A percentile compares a stretch with the other conserved stretches of the same genome.
Conservation (phyloP, 1,284 basidiomycete genomes). For the Anthracocystis panici-leucophaei region DNA sequence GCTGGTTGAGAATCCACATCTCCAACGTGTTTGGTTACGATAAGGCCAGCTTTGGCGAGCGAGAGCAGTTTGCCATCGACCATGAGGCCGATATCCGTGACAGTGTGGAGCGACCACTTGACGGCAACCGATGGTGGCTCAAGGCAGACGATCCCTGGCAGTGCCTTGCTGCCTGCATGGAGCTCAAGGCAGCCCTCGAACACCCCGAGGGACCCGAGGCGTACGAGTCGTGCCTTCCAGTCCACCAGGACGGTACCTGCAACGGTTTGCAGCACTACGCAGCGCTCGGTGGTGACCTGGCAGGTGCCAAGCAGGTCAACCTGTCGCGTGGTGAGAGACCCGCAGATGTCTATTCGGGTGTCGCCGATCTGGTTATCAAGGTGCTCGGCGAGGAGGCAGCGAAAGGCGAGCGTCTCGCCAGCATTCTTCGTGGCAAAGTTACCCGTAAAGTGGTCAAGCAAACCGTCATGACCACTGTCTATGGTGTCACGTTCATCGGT, state of each 20-base stretch:
- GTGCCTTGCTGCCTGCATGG: constrained; percentile 90
- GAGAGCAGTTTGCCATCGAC: constrained; percentile 82
- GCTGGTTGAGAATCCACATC: constrained; percentile 91
- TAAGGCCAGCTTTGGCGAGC: constrained; percentile 93
- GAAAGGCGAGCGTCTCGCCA: constrained; percentile 75
- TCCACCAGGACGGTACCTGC: constrained; percentile 98
- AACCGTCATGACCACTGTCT: constrained; percentile 99
- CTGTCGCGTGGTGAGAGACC: constrained; percentile 86
- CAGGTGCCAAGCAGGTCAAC: constrained; percentile 93
- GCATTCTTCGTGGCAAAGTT: constrained; percentile 81
- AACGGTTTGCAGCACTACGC: constrained; percentile 99
- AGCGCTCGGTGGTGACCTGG: constrained; percentile 90
- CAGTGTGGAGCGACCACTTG: constrained; percentile 77
- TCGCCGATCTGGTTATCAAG: constrained; percentile 75
- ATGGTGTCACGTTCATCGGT: constrained; percentile 95
- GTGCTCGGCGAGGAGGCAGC: constrained; percentile 73
- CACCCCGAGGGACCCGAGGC: constrained; percentile 78
- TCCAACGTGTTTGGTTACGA: constrained; percentile 94
- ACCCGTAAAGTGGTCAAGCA: constrained; percentile 97
- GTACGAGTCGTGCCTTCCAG: constrained; percentile 83
- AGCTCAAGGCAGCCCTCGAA: constrained; percentile 79
- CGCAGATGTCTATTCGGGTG: constrained; percentile 94
- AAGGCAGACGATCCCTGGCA: constrained; percentile 97
- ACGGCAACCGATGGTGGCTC: constrained; percentile 75
- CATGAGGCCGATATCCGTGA: constrained; percentile 84